phyloP scores from a whole-genome alignment of 352 stramenopile species.

The Globisporangium spinosum region DNA sequence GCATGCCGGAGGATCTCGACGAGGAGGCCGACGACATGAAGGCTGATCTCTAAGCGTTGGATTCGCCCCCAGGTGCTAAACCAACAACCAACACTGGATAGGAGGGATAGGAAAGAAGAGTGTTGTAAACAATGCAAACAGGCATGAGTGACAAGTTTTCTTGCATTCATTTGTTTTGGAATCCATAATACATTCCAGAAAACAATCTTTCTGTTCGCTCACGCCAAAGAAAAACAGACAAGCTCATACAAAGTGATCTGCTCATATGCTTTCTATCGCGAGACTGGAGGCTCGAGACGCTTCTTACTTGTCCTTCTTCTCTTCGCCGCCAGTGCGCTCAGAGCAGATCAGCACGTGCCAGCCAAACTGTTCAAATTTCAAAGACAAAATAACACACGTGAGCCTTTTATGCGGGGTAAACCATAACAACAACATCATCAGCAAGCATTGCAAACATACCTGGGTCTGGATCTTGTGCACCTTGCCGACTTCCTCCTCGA shows the following conservation, averaged over 20 bases:
- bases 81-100: neutral
- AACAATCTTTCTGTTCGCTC: neutral
- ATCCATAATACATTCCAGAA: neutral
- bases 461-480: constrained; percentile 80
- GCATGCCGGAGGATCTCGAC: constrained; percentile 29
- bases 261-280: neutral
- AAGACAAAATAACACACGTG: neutral
- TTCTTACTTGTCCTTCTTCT: constrained; percentile 28
- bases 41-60: neutral
- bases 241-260: neutral
- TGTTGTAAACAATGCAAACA: neutral
- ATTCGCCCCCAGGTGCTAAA: neutral
- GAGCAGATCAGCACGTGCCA: constrained; percentile 76
- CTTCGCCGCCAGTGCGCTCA: constrained; percentile 42
- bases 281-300: neutral
- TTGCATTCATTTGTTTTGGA: neutral
- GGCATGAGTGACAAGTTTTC: neutral
- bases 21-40: constrained; percentile 10
- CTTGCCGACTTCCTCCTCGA: constrained; percentile 53
- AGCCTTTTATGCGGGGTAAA: neutral
- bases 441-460: constrained; percentile 36
- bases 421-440: neutral
- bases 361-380: constrained; percentile 46
- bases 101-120: neutral
- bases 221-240: neutral